These are phyloP conservation scores for Bisporella sp. DNA, from an alignment of 2,329 filamentous ascomycete genomes.

Conservation along the genomic window DNA sequence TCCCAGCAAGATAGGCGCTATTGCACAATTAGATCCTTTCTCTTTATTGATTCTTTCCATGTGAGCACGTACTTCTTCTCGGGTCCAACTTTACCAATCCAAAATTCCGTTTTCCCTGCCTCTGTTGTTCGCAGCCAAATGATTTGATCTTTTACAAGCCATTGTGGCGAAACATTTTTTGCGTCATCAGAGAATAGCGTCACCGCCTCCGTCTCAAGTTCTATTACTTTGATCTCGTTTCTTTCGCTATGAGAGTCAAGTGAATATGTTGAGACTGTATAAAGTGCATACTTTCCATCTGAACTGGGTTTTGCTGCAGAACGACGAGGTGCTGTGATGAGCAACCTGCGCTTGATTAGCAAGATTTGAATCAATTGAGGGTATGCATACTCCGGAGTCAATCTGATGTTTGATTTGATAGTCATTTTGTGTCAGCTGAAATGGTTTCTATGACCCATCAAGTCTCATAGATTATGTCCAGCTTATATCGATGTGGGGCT, in stretches of 20 bases:
- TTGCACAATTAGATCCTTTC: background rate
- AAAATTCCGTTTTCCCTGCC: background rate
- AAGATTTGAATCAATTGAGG: background rate
- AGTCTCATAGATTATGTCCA: too few relatives aligned
- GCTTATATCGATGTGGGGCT: too few relatives aligned
- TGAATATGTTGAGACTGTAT: conserved; percentile 68
- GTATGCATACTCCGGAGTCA: background rate
- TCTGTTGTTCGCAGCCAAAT: background rate
- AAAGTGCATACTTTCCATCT: conserved; percentile 57
- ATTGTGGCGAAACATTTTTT: background rate
- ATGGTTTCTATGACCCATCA: too few relatives aligned
- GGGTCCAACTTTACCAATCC: background rate
- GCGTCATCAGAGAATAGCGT: background rate
- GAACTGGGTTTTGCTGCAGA: conserved; percentile 61
- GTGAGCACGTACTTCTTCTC: background rate
- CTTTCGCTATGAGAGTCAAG: conserved; percentile 64
- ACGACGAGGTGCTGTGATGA: conserved; percentile 49
- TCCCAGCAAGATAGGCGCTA: background rate
- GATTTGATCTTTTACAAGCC: background rate
- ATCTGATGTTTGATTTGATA: background rate
- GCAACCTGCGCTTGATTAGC: background rate
- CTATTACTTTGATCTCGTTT: conserved; percentile 29
- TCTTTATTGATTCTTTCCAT: background rate
- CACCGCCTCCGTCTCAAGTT: background rate
- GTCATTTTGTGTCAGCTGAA: background rate